phyloP scores from a whole-genome alignment of 2,329 filamentous ascomycete species.

The Talaromyces verruculosus region DNA sequence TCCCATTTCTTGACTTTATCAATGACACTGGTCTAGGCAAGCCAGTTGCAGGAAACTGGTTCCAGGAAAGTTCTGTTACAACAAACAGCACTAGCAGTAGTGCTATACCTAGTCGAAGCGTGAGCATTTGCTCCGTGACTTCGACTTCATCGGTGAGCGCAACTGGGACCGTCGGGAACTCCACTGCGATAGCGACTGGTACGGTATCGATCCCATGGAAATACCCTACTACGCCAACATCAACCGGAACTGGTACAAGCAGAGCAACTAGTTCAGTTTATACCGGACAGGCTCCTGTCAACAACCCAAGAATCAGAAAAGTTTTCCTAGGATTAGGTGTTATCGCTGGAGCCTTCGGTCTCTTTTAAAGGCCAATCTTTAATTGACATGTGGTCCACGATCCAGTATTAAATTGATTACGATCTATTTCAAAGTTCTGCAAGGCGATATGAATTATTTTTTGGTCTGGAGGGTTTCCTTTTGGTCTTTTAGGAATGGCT shows the following conservation, averaged over 20 bases:
- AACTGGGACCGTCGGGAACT: neutral
- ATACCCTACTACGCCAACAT: neutral
- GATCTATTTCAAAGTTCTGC: neutral
- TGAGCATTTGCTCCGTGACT: conserved; percentile 3
- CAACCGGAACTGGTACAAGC: neutral
- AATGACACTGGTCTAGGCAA: conserved; percentile 4
- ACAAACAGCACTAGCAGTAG: neutral
- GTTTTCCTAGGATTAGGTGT: conserved; percentile 4
- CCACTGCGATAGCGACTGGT: neutral
- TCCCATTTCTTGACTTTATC: conserved; percentile 15
- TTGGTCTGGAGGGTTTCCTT: neutral
- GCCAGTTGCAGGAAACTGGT: conserved; percentile 19
- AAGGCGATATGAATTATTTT: no score
- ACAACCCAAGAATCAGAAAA: neutral
- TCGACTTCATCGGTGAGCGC: neutral
- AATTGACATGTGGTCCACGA: neutral
- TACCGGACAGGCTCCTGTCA: neutral
- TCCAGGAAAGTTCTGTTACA: neutral
- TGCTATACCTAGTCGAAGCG: neutral
- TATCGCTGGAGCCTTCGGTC: neutral
- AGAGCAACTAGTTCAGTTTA: neutral
- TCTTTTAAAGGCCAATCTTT: neutral
- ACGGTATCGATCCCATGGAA: neutral
- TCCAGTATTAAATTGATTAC: neutral
- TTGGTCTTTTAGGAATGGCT: neutral